Percentiles rank a stretch among this genome's conserved stretches.
These are phyloP conservation scores for Radiomyces spectabilis DNA, from an alignment of 192 early-diverging fungal species.

Conservation along the genomic window DNA sequence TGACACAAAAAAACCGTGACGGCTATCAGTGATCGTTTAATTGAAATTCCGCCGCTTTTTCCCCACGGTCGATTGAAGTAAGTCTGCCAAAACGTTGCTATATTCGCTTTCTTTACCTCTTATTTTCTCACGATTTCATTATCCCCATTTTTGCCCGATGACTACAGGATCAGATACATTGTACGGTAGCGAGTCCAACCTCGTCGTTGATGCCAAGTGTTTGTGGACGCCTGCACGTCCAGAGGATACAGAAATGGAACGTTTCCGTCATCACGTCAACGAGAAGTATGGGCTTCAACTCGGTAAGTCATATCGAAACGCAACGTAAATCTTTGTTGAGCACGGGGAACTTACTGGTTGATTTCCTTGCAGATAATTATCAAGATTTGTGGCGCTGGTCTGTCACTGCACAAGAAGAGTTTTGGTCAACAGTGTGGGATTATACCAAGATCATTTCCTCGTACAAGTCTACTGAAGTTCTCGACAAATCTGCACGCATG, in stretches of 20 bases:
- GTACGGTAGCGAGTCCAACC: too few relatives aligned
- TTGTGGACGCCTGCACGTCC: conserved; percentile 60
- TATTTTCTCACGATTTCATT: not conserved
- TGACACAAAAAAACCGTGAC: too few relatives aligned
- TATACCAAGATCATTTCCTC: conserved; percentile 54
- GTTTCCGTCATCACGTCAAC: conserved; percentile 70
- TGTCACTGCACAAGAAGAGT: conserved; percentile 58
- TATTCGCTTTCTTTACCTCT: not conserved
- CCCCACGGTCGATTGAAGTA: too few relatives aligned
- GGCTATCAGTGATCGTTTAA: too few relatives aligned
- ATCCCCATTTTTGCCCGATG: not conserved
- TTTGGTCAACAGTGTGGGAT: conserved; percentile 88
- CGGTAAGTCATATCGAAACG: conserved; percentile 22
- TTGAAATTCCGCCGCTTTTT: too few relatives aligned
- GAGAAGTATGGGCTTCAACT: conserved; percentile 48
- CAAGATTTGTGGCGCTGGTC: conserved; percentile 83
- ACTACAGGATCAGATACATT: too few relatives aligned
- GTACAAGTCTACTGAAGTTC: conserved; percentile 31
- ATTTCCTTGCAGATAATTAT: conserved; percentile 48
- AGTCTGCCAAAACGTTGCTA: too few relatives aligned
- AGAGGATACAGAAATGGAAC: conserved; percentile 52
- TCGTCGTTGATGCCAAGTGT: conserved; percentile 17
- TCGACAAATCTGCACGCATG: conserved; percentile 72
- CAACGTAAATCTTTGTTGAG: not conserved
- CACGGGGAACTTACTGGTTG: not conserved